phyloP scores from a whole-genome alignment of 1,284 basidiomycete species.

The Sanghuangporus weigelae region DNA sequence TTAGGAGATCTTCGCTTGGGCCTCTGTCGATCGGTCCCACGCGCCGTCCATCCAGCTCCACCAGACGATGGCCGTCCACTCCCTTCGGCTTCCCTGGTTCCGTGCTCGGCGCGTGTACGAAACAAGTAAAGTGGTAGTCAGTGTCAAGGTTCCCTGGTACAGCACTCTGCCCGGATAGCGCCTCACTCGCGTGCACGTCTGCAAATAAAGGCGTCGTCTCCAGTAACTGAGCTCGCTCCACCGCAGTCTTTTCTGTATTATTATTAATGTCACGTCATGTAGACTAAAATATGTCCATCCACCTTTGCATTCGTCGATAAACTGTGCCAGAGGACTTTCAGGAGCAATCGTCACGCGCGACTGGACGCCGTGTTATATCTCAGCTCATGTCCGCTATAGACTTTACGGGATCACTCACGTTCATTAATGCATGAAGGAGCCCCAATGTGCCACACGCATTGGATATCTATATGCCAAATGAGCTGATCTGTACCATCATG shows the following conservation, averaged over 20 bases:
- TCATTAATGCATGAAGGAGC: constrained; percentile 74
- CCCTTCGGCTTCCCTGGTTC: constrained; percentile 29
- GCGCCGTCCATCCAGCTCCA: constrained; percentile 81
- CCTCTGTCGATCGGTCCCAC: constrained; percentile 78
- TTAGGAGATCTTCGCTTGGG: constrained; percentile 52
- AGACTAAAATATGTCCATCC: neutral
- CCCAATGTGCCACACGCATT: constrained; percentile 92
- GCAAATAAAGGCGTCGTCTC: constrained; percentile 74
- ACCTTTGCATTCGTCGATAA: constrained; percentile 62
- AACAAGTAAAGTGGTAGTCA: constrained; percentile 82
- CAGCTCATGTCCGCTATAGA: neutral
- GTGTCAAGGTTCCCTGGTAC: constrained; percentile 52
- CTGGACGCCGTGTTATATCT: constrained; percentile 32
- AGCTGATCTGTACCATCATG: neutral
- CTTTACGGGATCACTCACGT: constrained; percentile 40
- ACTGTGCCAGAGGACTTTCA: constrained; percentile 53
- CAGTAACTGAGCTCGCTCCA: constrained; percentile 69
- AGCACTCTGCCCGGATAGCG: constrained; percentile 64
- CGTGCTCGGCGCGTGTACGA: constrained; percentile 59
- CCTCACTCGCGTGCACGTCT: constrained; percentile 67
- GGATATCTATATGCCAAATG: constrained; percentile 48
- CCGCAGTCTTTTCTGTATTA: constrained; percentile 52
- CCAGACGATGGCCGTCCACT: constrained; percentile 41
- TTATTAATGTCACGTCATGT: constrained; percentile 14
- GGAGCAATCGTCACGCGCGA: constrained; percentile 51